Evolutionary conservation across 2,329 filamentous ascomycete species (phyloP).

Genomic region (Coleophoma eucalyptorum): DNA sequence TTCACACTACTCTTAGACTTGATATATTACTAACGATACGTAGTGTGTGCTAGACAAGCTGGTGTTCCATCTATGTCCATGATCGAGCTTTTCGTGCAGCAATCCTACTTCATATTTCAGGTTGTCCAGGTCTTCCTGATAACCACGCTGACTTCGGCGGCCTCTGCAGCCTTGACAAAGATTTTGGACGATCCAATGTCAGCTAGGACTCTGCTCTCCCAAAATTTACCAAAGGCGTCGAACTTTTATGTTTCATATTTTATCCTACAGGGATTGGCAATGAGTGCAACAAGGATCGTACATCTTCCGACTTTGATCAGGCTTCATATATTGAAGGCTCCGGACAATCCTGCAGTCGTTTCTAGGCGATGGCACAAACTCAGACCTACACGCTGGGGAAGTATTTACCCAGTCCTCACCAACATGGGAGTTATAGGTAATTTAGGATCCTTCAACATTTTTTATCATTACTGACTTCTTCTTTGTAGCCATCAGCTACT

Average conservation of each 20-base stretch:
- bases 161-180: slow-evolving; percentile 46
- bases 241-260: slow-evolving; percentile 70
- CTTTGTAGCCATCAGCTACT: slow-evolving; percentile 55
- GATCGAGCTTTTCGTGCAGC: slow-evolving; percentile 59
- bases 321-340: slow-evolving; percentile 49
- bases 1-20: background rate
- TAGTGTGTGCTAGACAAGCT: slow-evolving; percentile 54
- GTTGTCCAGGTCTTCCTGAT: slow-evolving; percentile 66
- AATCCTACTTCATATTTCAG: slow-evolving; percentile 60
- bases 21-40: slow-evolving; percentile 8
- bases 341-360: slow-evolving; percentile 60
- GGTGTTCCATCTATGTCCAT: slow-evolving; percentile 55
- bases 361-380: slow-evolving; percentile 52
- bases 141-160: slow-evolving; percentile 60
- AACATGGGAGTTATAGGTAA: slow-evolving; percentile 49
- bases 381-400: slow-evolving; percentile 53
- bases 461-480: slow-evolving; percentile 6
- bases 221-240: slow-evolving; percentile 56
- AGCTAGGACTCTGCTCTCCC: slow-evolving; percentile 45
- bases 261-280: slow-evolving; percentile 60
- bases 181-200: slow-evolving; percentile 46
- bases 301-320: slow-evolving; percentile 55
- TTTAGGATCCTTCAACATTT: slow-evolving; percentile 17
- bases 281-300: slow-evolving; percentile 54
- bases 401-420: slow-evolving; percentile 52